These are phyloP conservation scores for Cornus florida DNA, from an alignment of 148 eudicot species.

Conservation along the genomic window DNA sequence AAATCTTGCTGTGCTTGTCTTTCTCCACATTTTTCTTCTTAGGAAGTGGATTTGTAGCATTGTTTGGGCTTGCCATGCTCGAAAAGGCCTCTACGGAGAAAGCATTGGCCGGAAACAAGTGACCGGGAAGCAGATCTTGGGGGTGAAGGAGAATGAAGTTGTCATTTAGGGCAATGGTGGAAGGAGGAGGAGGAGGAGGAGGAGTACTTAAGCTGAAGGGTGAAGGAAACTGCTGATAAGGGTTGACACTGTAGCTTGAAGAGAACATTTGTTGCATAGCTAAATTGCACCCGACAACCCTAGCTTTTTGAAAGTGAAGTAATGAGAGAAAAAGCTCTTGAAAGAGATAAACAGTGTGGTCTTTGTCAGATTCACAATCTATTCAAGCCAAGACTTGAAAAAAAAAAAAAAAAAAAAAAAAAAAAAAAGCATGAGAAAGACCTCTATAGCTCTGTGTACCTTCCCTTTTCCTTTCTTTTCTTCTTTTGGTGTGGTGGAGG, in stretches of 20 bases:
- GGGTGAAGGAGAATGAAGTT: neutral
- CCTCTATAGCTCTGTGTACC: too few relatives aligned
- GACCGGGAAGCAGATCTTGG: conserved; percentile 1
- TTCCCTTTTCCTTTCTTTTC: neutral
- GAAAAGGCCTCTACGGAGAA: neutral
- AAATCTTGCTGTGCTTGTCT: conserved; percentile 49
- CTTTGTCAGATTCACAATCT: too few relatives aligned
- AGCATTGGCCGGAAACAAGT: neutral
- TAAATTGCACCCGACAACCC: neutral
- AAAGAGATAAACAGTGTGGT: too few relatives aligned
- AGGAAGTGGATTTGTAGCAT: neutral
- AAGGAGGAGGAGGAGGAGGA: neutral
- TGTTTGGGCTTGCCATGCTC: neutral
- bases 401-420: too few relatives aligned
- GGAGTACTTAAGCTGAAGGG: neutral
- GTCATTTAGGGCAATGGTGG: neutral
- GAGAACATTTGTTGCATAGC: conserved; percentile 1
- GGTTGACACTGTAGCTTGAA: conserved; percentile 6
- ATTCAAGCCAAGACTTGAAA: neutral
- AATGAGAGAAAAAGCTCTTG: too few relatives aligned
- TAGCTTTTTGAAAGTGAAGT: neutral
- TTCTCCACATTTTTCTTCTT: conserved; percentile 15
- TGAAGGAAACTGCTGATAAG: neutral
- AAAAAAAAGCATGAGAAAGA: neutral
- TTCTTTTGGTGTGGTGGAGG: neutral